Evolutionary conservation across 2,329 filamentous ascomycete genomes (phyloP).

Genomic region (Cucurbitaria berberidis): DNA sequence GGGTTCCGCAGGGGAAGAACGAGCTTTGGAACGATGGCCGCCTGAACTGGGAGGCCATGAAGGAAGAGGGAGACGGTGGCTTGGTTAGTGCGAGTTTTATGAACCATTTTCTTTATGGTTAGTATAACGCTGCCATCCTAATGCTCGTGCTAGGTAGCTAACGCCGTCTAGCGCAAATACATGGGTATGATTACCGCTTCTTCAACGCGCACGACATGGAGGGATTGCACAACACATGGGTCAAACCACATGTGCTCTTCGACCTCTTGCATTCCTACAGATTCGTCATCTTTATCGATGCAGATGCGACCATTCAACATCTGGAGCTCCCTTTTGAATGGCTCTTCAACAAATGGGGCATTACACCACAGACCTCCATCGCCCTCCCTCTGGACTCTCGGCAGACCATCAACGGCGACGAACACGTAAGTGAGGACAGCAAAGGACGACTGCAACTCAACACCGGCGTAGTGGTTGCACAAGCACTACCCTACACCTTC

Average conservation of each 20-base stretch:
- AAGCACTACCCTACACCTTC: slow-evolving; percentile 34
- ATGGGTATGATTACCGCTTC: slow-evolving; percentile 55
- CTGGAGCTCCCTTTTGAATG: slow-evolving; percentile 55
- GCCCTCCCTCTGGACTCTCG: slow-evolving; percentile 50
- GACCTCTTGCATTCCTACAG: slow-evolving; percentile 49
- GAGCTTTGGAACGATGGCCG: slow-evolving; percentile 27
- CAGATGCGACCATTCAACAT: slow-evolving; percentile 52
- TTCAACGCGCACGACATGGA: slow-evolving; percentile 45
- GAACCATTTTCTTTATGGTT: slow-evolving; percentile 50
- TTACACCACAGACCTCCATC: slow-evolving; percentile 49
- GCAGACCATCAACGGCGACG: slow-evolving; percentile 14
- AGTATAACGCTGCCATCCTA: background rate
- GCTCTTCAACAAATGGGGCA: slow-evolving; percentile 55
- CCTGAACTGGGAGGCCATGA: slow-evolving; percentile 33
- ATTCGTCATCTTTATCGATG: slow-evolving; percentile 54
- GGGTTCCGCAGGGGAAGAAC: slow-evolving; percentile 25
- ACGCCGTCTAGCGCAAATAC: slow-evolving; percentile 43
- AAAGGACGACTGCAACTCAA: slow-evolving; percentile 47
- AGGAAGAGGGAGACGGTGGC: slow-evolving; percentile 22
- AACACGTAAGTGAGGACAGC: slow-evolving; percentile 43
- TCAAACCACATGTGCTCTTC: slow-evolving; percentile 45
- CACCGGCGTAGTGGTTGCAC: slow-evolving; percentile 50
- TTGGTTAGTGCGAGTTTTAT: slow-evolving; percentile 49
- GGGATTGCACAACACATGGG: slow-evolving; percentile 51
- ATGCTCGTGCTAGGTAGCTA: background rate